These are phyloP conservation scores for Cordyceps pruinosa DNA, from an alignment of 2,329 filamentous ascomycete species.

Conservation along the genomic window DNA sequence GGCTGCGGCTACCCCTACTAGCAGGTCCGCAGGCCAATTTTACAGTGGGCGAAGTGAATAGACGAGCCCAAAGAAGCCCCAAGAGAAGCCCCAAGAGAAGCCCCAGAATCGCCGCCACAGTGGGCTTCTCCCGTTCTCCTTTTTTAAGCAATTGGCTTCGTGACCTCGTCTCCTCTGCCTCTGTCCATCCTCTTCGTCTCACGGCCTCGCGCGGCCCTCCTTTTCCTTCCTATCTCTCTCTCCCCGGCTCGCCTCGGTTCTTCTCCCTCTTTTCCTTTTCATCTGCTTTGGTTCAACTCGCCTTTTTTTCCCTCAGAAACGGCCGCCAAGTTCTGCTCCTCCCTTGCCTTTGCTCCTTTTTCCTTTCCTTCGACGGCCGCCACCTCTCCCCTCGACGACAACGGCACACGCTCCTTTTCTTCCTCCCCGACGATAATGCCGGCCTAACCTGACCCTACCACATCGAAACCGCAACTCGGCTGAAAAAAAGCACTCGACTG, in stretches of 20 bases:
- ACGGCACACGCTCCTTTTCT: constrained; percentile 3
- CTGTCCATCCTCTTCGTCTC: background rate
- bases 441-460: background rate
- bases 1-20: background rate
- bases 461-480: background rate
- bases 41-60: background rate
- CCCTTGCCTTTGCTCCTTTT: background rate
- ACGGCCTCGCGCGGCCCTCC: background rate
- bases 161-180: background rate
- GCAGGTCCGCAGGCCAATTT: background rate
- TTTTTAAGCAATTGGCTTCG: constrained; percentile 4
- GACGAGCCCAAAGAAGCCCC: background rate
- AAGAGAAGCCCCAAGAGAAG: background rate
- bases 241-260: background rate
- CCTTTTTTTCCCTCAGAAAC: background rate
- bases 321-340: background rate
- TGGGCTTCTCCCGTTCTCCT: constrained; percentile 2
- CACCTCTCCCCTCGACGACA: background rate
- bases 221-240: background rate
- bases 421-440: constrained; percentile 6
- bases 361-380: background rate
- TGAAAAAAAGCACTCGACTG: background rate
- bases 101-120: background rate
- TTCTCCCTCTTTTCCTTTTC: background rate
- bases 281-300: background rate